Base-by-base conservation (phyloP, 2,329 filamentous ascomycete genomes). In the Cryoendolithus antarcticus region DNA sequence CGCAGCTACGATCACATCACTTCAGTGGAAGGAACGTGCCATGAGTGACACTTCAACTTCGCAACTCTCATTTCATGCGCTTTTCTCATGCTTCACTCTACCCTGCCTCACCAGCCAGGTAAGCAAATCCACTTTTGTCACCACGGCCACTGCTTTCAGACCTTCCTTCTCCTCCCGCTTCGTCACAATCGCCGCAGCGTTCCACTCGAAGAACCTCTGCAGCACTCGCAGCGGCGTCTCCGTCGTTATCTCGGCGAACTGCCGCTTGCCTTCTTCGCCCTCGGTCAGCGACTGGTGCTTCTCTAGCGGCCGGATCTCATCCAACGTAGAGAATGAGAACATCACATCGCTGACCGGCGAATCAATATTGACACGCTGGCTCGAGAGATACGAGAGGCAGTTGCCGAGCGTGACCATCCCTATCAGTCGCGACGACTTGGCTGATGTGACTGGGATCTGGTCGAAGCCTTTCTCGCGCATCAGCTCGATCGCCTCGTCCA, bases 391-490 rank as follows among this genome's bases (percentile, higher is more conserved):
- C 54, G 81, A 88, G 37, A 98, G 77, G 38, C 96, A 72, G 63
- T 98, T 96, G 33, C 93, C 91, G 21, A 98, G 76, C 0, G 91
- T 98, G 30, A 98, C 83, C 5, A 98, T 76, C 28, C 91, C 91
- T 37, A 93, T 86, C 5, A 98, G 81, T 54, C 77, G 79, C 11
- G 50, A 48, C 46, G 69, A 74, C 4, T 73, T 74, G 11, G 77
- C 66, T 1, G 78, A 71, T 6, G 93, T 79, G 10, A 98, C 91
- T 32, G 91, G 91, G 32, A 98, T 80, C 65, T 98, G 93, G 58
- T 98, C 93, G 60, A 95, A 98, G 46, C 86, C 86, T 67, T 91
- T 93, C 57, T 98, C 91, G 50, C 89, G 85, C 91, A 98, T 96
- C 45, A 84, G 88, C 67, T 98, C 91, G 48, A 96, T 86, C 38